A percentile compares a stretch with the other conserved stretches of the same genome.
Evolutionary conservation across 176 grass and related monocot genomes (phyloP).

Genomic region (Triticum monococcum): DNA sequence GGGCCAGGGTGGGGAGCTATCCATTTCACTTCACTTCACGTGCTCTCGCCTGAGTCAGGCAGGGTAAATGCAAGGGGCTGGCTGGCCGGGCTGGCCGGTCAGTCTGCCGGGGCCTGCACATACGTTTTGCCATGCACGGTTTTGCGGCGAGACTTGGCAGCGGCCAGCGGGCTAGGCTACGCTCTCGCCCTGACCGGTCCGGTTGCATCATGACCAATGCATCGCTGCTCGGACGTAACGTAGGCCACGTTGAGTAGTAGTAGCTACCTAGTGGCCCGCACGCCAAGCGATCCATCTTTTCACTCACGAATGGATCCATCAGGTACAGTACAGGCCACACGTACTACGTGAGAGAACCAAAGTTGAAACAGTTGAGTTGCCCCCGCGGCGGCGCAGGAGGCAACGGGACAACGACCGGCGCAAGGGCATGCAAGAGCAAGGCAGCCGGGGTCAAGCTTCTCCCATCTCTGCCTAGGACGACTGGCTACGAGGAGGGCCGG

Average conservation of each 20-base stretch:
- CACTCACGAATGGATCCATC: background rate
- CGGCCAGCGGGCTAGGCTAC: background rate
- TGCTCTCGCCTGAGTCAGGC: background rate
- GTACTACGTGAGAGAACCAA: too few species aligned
- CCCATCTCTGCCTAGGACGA: too few species aligned
- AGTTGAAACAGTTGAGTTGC: too few species aligned
- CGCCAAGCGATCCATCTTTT: background rate
- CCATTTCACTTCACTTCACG: background rate
- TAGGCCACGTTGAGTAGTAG: background rate
- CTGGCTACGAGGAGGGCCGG: too few species aligned
- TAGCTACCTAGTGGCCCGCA: background rate
- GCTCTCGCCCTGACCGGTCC: background rate
- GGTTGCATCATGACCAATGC: slow-evolving; percentile 11
- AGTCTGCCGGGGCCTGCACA: background rate
- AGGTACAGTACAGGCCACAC: background rate
- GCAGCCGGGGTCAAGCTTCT: too few species aligned
- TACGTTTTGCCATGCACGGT: background rate
- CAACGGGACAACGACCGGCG: too few species aligned
- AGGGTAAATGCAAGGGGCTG: slow-evolving; percentile 15
- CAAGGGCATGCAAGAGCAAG: too few species aligned
- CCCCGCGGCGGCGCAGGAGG: too few species aligned
- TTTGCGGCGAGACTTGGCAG: background rate
- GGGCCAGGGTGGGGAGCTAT: background rate
- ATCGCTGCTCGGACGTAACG: background rate
- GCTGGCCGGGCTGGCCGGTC: background rate